Evolutionary conservation across 371 early-diverging fungal genomes (phyloP).

Genomic region (Syncephalastrum monosporum): DNA sequence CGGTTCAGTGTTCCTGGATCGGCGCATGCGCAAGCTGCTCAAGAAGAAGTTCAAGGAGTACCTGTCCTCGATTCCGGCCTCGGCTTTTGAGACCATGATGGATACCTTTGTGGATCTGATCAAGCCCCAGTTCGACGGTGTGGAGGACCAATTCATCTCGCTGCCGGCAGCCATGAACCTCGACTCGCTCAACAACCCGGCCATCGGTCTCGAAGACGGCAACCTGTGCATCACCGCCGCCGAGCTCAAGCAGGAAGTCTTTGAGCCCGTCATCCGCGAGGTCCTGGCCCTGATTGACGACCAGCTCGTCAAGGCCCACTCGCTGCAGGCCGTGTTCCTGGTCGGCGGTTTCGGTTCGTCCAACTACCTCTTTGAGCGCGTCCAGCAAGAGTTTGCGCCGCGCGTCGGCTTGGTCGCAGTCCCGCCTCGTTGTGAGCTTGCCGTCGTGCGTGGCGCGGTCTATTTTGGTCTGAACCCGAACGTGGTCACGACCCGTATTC

Average conservation of each 20-base stretch:
- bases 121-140: slow-evolving; percentile 56
- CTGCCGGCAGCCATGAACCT: slow-evolving; percentile 49
- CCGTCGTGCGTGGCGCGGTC: slow-evolving; percentile 48
- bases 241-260: slow-evolving; percentile 49
- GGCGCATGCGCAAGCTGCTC: slow-evolving; percentile 54
- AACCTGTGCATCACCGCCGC: slow-evolving; percentile 44
- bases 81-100: slow-evolving; percentile 56
- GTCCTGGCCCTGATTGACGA: slow-evolving; percentile 43
- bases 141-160: slow-evolving; percentile 50
- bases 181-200: slow-evolving; percentile 44
- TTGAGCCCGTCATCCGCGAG: slow-evolving; percentile 46
- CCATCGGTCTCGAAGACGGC: slow-evolving; percentile 57
- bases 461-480: slow-evolving; percentile 53
- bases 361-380: slow-evolving; percentile 51
- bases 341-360: slow-evolving; percentile 66
- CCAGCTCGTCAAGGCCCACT: slow-evolving; percentile 36
- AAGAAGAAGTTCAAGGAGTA: slow-evolving; percentile 49
- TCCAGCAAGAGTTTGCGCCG: slow-evolving; percentile 34
- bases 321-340: slow-evolving; percentile 50
- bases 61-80: slow-evolving; percentile 48
- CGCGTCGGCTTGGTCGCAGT: slow-evolving; percentile 46
- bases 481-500: slow-evolving; percentile 52
- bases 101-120: slow-evolving; percentile 52
- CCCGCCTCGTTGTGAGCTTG: slow-evolving; percentile 52
- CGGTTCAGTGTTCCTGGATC: slow-evolving; percentile 58